Base-by-base conservation (phyloP, 2,329 filamentous ascomycete genomes). In the Xylariaceae sp. region DNA sequence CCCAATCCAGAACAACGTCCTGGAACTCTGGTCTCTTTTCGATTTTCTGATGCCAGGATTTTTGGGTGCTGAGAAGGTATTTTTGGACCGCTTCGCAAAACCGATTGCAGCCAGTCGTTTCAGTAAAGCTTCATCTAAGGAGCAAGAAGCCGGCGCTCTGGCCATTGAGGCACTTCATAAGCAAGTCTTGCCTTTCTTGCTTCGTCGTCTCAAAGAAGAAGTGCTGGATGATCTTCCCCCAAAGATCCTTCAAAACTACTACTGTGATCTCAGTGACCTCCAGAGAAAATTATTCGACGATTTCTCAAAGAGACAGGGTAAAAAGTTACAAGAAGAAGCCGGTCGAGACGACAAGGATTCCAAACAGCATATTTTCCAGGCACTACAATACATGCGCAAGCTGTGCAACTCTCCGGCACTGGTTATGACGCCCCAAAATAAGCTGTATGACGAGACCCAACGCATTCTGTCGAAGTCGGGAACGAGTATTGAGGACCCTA, bases 1-100 rank as follows among this genome's bases (percentile, higher is more conserved):
- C 2, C 93, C 93, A 0, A 94, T 98, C 73, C 94, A 98, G 63
- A 98, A 98, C 63, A 97, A 96, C 49, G 68, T 98, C 19, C 84
- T 86, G 0, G 94, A 98, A 61, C 71, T 98, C 1, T 98, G 93
- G 91, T 97, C 91, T 1, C 74, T 98, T 4, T 98, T 98, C 60
- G 93, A 98, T 66, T 98, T 98, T 69, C 73, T 98, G 46, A 98
- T 98, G 93, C 93, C 94, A 3, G 94, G 93, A 2, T 98, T 98
- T 71, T 74, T 98, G 7, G 93, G 93, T 24, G 89, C 90, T 0
- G 89, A 81, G 48, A 95, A 94, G 68, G 89, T 96, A n/a, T 96
- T 96, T 68, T 74, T 94, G 51, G 91, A 96, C 63, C 83, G 90
- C 3, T 96, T 96, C 54, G 89, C 90, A 8, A 95, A 95, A 65